Evolutionary conservation across 164 flowering plant species (phyloP).

Genomic region (Piper longum): DNA sequence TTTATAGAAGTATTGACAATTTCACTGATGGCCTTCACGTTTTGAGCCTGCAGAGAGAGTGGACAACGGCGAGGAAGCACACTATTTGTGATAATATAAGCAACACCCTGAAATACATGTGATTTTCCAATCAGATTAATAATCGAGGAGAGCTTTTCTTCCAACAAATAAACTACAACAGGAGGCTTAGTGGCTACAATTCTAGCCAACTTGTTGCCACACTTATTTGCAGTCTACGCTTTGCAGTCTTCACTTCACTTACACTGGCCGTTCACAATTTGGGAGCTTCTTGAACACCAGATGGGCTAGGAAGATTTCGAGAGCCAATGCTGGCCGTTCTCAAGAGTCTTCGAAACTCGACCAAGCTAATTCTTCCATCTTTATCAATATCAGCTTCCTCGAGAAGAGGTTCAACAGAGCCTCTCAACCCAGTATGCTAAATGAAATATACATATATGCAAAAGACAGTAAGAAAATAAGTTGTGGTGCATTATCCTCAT

Average conservation of each 20-base stretch:
- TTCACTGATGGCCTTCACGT: too few relatives aligned
- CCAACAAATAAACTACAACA: not conserved
- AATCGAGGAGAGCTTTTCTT: not conserved
- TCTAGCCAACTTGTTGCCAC: slow-evolving; percentile 1
- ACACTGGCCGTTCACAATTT: slow-evolving; percentile 14
- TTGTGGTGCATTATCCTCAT: too few relatives aligned
- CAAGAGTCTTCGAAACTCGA: slow-evolving; percentile 78
- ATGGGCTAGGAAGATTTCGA: slow-evolving; percentile 31
- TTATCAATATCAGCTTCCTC: slow-evolving; percentile 96
- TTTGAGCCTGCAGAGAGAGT: too few relatives aligned
- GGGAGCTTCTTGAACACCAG: slow-evolving; percentile 20
- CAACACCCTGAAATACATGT: too few relatives aligned
- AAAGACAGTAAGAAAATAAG: not conserved
- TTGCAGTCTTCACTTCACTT: not conserved
- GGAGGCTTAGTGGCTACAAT: not conserved
- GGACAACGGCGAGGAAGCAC: too few relatives aligned
- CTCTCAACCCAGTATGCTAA: slow-evolving; percentile 83
- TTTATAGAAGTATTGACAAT: too few relatives aligned
- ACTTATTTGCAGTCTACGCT: not conserved
- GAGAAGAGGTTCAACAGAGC: slow-evolving; percentile 81
- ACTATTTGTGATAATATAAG: too few relatives aligned
- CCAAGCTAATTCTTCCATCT: slow-evolving; percentile 83
- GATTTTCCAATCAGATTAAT: too few relatives aligned
- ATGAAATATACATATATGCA: not conserved
- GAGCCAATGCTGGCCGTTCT: slow-evolving; percentile 88